Conservation (phyloP, 139 green algal species). For the Chlamydomonas asymmetrica region DNA sequence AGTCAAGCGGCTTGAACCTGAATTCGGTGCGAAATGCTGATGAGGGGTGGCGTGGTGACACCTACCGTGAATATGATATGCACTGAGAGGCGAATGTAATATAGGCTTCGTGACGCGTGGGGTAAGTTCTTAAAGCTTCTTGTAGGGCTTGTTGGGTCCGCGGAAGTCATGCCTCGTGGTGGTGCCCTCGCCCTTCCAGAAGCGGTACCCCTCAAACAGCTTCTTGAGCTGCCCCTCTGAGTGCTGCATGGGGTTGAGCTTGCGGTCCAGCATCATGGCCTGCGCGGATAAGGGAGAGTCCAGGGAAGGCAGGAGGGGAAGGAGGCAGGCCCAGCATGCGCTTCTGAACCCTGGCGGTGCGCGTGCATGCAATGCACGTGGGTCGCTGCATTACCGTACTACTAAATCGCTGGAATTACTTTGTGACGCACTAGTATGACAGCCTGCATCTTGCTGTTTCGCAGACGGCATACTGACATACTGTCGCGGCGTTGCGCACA, state of each 20-base stretch:
- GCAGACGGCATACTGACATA: no score
- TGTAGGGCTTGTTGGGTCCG: conserved; percentile 50
- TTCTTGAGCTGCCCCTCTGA: conserved; percentile 53
- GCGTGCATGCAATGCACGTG: background rate
- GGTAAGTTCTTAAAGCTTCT: no score
- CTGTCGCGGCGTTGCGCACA: no score
- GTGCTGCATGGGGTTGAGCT: conserved; percentile 74
- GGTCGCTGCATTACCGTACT: background rate
- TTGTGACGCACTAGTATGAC: no score
- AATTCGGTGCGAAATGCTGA: no score
- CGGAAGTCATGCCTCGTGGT: conserved; percentile 50
- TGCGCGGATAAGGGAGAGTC: conserved; percentile 1
- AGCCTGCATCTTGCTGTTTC: no score
- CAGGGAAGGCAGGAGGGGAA: background rate
- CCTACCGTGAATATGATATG: no score
- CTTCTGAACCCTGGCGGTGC: background rate
- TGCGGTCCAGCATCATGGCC: conserved; percentile 65
- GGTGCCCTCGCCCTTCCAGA: conserved; percentile 30
- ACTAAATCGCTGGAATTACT: no score
- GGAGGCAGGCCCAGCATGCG: background rate
- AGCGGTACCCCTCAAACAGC: conserved; percentile 44
- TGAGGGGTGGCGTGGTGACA: no score
- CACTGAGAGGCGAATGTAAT: no score
- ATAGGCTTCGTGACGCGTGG: no score
- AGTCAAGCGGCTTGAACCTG: no score